Percentiles rank a stretch among this genome's conserved stretches.
Conservation (phyloP, 2,329 filamentous ascomycete species). For the Xylariaceae sp. region DNA sequence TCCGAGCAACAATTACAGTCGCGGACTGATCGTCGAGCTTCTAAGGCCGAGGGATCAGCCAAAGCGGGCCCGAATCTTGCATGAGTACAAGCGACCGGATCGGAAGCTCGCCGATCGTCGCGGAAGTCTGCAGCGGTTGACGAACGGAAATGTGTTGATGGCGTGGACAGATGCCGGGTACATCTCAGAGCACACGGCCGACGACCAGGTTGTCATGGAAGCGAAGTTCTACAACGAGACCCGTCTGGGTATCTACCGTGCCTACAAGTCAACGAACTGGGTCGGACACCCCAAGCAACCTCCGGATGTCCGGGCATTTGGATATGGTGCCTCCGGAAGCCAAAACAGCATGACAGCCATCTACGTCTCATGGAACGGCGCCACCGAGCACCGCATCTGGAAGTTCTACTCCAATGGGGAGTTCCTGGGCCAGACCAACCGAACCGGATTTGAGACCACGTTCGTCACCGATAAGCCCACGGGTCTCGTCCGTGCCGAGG, state of each 20-base stretch:
- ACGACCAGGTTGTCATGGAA: constrained; percentile 7
- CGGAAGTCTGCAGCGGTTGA: constrained; percentile 1
- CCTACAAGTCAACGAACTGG: constrained; percentile 8
- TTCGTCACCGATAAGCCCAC: constrained; percentile 3
- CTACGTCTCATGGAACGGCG: constrained; percentile 10
- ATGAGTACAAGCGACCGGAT: constrained; percentile 7
- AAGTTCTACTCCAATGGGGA: constrained; percentile 7
- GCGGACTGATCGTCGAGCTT: constrained; percentile 6
- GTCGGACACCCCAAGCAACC: constrained; percentile 5
- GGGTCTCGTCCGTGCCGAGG: constrained; percentile 1
- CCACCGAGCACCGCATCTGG: constrained; percentile 7
- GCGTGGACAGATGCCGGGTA: constrained; percentile 8
- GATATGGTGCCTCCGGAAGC: constrained; percentile 4
- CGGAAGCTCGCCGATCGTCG: constrained; percentile 3
- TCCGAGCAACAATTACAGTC: constrained; percentile 3
- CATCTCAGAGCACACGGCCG: constrained; percentile 5
- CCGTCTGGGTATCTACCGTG: constrained; percentile 4
- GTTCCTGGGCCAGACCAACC: constrained; percentile 4
- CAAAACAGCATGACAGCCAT: constrained; percentile 5
- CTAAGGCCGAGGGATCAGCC: constrained; percentile 3
- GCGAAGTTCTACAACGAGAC: constrained; percentile 4
- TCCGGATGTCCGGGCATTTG: constrained; percentile 4
- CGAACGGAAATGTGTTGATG: constrained; percentile 6
- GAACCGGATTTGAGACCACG: constrained; percentile 8
- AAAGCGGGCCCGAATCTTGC: constrained; percentile 6